Evolutionary conservation across 805 yeast species (phyloP), one percentile per base, ranked within the genome.

Genomic region (Candida arabinofermentans): DNA sequence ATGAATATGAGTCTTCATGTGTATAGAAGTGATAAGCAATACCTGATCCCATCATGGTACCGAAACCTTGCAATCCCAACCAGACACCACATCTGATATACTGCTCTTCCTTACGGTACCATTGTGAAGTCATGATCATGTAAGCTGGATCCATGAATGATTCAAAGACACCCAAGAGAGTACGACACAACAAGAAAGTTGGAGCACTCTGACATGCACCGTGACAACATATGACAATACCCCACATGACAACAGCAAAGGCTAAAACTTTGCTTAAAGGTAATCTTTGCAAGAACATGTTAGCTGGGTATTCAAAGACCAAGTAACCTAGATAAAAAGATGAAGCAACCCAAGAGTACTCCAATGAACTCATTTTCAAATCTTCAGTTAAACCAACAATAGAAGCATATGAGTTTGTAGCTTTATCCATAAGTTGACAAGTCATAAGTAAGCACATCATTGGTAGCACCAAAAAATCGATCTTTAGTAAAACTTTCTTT

Each of bases 351-450:
- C 71, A 56, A 37, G 64, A 34, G 46, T 65, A 57, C 51, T 54
- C 54, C 2, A 53, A 47, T 3, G 78, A 76, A 22, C 48, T 37
- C 79, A 81, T 74, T 19, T 68, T 52, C 42, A 77, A 57, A 46
- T 77, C 82, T 2, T 57, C 55, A 40, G 70, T 56, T 17, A 81
- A 51, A 2, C 85, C 86, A 71, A 79, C 54, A 39, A 81, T 68
- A 1, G 84, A 70, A 0, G 86, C 83, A 41, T 70, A 72, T 18
- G 76, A 65, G 36, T 67, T 70, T 3, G 83, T 63, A 17, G 65
- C 61, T 55, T 81, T 81, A 60, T 81, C 87, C 79, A 81, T 74
- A 48, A 67, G 75, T 58, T 79, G 84, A 17, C 72, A 57, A 12
- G 75, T 67, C 58, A 75, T 74, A 21, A 75, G 51, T 19, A 70